A percentile compares a stretch with the other conserved stretches of the same genome.
Evolutionary conservation across 805 yeast species (phyloP).

Genomic region (Candida insectalens): DNA sequence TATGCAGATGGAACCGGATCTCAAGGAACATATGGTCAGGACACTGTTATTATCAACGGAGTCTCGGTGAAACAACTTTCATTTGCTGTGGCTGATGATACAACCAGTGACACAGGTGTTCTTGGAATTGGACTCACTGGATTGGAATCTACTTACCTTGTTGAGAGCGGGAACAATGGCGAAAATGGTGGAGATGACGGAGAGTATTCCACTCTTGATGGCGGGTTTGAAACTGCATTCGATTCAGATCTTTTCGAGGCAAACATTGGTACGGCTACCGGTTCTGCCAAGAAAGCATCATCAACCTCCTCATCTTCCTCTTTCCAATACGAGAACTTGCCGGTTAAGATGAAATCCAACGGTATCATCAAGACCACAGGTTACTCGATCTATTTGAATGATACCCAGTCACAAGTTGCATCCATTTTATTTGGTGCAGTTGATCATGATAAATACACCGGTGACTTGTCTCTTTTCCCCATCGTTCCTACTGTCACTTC

Average conservation of each 20-base stretch:
- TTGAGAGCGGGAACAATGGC: too few relatives aligned
- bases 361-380: conserved; percentile 47
- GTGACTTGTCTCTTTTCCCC: conserved; percentile 40
- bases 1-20: conserved; percentile 44
- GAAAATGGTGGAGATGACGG: too few relatives aligned
- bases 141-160: conserved; percentile 57
- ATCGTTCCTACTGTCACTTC: conserved; percentile 32
- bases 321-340: conserved; percentile 58
- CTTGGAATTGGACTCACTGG: conserved; percentile 65
- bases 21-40: conserved; percentile 51
- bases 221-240: too few relatives aligned
- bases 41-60: conserved; percentile 43
- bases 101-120: conserved; percentile 61
- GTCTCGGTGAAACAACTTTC: conserved; percentile 40
- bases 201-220: too few relatives aligned
- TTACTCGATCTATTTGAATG: conserved; percentile 56
- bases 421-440: conserved; percentile 62
- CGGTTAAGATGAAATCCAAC: conserved; percentile 44
- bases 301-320: conserved; percentile 5
- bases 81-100: conserved; percentile 63
- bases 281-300: too few relatives aligned
- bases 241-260: too few relatives aligned
- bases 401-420: conserved; percentile 32
- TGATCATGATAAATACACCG: conserved; percentile 53
- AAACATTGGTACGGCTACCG: too few relatives aligned